phyloP scores from a whole-genome alignment of 2,329 filamentous ascomycete species.

The Stemphylium beticola region DNA sequence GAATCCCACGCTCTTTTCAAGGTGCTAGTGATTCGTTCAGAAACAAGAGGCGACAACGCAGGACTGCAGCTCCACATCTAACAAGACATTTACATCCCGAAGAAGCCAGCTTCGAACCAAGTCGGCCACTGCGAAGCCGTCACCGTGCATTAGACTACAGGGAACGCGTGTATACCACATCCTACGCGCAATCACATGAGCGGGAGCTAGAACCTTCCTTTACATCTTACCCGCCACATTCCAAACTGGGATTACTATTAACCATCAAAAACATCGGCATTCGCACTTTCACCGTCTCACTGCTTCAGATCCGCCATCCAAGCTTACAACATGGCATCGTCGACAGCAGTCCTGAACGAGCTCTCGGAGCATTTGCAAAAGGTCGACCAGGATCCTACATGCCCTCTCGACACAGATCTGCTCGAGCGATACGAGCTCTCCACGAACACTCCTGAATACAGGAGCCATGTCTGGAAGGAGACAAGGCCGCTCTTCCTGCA shows the following conservation, averaged over 20 bases:
- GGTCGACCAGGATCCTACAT: constrained; percentile 54
- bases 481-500: constrained; percentile 50
- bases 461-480: constrained; percentile 32
- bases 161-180: constrained; percentile 16
- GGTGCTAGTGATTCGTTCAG: too few relatives aligned
- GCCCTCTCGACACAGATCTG: constrained; percentile 54
- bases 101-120: neutral
- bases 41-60: too few relatives aligned
- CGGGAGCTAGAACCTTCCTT: constrained; percentile 34
- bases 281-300: neutral
- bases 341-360: constrained; percentile 30
- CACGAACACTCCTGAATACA: constrained; percentile 43
- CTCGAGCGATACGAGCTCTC: constrained; percentile 59
- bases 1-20: neutral
- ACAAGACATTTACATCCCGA: neutral
- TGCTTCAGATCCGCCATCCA: neutral
- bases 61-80: neutral
- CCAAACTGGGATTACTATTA: neutral
- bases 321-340: constrained; percentile 25
- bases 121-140: neutral
- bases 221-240: constrained; percentile 18
- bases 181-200: constrained; percentile 41
- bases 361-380: constrained; percentile 54
- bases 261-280: neutral
- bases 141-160: constrained; percentile 11